Base-by-base conservation (phyloP, 257 asterid genomes). In the Solanum peruvianum region DNA sequence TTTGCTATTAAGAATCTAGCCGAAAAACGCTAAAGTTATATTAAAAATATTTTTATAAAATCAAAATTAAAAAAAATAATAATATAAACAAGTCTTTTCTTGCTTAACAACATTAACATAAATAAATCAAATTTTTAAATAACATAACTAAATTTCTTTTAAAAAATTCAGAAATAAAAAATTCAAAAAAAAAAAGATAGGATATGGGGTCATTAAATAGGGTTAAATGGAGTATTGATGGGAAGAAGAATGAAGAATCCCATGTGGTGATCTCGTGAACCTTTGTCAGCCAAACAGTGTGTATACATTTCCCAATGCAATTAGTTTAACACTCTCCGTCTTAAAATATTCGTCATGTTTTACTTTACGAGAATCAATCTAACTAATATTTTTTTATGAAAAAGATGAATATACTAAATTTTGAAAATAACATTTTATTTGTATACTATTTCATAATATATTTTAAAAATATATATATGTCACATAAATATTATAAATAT, bases 261-360 rank as follows among this genome's bases (percentile, higher is more conserved):
- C 92, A 90, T 88, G 92, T 90, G 88, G 69, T 35, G 86, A 11
- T 87, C 91, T 88, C 67, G 92, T 90, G 92, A 90, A 56, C 75
- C 88, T 29, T 85, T 90, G 91, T 88, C 88, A 90, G 92, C 86
- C 67, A 27, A 41, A 52, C 42, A 18, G 66, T 20, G 62, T 52
- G n/a, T 56, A 9, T 20, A 18, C 87, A 66, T 66, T 66, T 84
- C 80, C 87, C 87, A 84, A 84, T 33, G 45, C 21, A 25, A 14
- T 41, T 80, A 47, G n/a, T 44, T 77, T 29, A 70, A 7, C 23
- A 35, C 56, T 15, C 2, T 27, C 20, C 3, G 3, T 67, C 0
- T 3, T 2, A 13, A 13, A 13, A 13, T 27, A 6, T 67, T 27
- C 0, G 2, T 2, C 9, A 12, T 27, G 4, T 66, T 66, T 58